Base-by-base conservation (phyloP, 2,329 filamentous ascomycete species). In the Beauveria bassiana region DNA sequence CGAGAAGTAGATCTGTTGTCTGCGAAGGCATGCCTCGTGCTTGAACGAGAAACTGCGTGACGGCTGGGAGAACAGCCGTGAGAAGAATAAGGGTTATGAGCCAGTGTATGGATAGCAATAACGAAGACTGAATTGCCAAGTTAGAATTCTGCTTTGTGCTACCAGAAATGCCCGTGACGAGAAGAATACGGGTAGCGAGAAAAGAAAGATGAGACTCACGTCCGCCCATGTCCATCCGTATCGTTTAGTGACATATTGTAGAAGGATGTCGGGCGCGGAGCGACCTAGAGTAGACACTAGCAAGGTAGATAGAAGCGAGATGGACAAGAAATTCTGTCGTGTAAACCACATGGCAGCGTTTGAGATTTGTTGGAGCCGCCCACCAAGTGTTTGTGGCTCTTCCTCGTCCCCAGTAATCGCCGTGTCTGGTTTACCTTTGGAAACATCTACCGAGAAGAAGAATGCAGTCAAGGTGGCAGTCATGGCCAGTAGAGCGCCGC, bases 191-290 rank as follows among this genome's bases (percentile, higher is more conserved):
- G 4, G 2, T n/a, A 14, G 8, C n/a, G 8, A 12, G 22, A 47
- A 26, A 47, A 14, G 20, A 49, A 28, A 8, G 16, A 59, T 5
- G 26, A 9, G 12, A 26, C 59, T 46, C 31, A 64, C 62, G 31
- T 64, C 26, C 42, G 51, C 63, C 65, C 49, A 67, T 49, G 52
- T 62, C 63, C 63, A 66, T n/a, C 40, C 56, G 40, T 53, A 64
- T 43, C 61, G 52, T 31, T 62, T 65, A 7, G 62, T 65, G 26
- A 64, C 58, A 26, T 64, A 64, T 12, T 64, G 63, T 8, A 66
- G 49, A 22, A 65, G 43, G 24, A 66, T 59, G 26, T 63, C 61
- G 8, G 61, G 61, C 18, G 61, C 61, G 14, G 50, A 61, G 5
- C 54, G 52, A 8, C 60, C 43, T n/a, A 67, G 57, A 2, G 61